Evolutionary conservation across 768 basidiomycete species (phyloP).

Genomic region (Mycena olivaceomarginata): DNA sequence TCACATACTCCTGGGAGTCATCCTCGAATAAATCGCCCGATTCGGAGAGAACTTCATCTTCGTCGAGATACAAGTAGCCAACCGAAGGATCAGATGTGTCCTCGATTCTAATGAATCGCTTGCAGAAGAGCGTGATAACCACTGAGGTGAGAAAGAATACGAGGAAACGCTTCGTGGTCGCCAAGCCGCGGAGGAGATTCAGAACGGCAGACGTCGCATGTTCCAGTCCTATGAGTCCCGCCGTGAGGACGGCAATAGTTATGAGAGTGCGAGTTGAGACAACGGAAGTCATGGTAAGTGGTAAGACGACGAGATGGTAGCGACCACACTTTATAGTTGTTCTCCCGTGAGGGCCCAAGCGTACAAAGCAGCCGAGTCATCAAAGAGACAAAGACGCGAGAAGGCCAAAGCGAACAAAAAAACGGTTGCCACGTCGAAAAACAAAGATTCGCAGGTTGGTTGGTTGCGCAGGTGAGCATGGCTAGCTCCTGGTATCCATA

Average conservation of each 20-base stretch:
- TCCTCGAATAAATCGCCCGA: not conserved
- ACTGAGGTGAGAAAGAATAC: slow-evolving; percentile 13
- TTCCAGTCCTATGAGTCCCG: slow-evolving; percentile 14
- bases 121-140: not conserved
- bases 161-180: not conserved
- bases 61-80: not conserved
- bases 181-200: not conserved
- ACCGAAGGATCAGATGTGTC: no score
- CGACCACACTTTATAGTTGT: slow-evolving; percentile 6
- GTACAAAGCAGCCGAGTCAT: not conserved
- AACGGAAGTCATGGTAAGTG: slow-evolving; percentile 21
- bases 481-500: not conserved
- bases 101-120: not conserved
- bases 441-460: not conserved
- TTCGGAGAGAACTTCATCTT: not conserved
- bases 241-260: slow-evolving; percentile 1
- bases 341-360: not conserved
- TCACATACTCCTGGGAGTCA: not conserved
- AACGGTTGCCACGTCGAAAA: not conserved
- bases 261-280: slow-evolving; percentile 6
- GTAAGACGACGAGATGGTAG: not conserved
- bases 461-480: no score
- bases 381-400: not conserved
- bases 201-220: slow-evolving; percentile 8
- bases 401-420: not conserved